Evolutionary conservation across 2,329 filamentous ascomycete species (phyloP), one percentile per base, ranked within the genome.

Genomic region (Fusarium continuum): DNA sequence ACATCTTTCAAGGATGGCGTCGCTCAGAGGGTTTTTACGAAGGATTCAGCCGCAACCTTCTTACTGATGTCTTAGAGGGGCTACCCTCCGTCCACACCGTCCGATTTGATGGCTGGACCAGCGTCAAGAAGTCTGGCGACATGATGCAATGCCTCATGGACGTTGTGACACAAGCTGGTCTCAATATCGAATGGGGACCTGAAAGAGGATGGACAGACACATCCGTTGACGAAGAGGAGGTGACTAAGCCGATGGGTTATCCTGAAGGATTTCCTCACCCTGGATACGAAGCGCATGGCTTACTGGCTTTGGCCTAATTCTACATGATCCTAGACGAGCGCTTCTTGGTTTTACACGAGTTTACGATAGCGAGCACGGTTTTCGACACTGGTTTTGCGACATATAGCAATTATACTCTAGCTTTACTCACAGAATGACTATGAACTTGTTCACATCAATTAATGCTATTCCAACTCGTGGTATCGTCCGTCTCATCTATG

Each of bases 21-120:
- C 82, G 83, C 22, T 81, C 82, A 2, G 83, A 88, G 22, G 85
- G 88, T 2, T 92, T 90, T 63, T 93, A 91, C 70, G 90, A 91
- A 57, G 75, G 74, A 6, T 93, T 92, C 70, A 88, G 84, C 22
- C 77, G 82, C 10, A 76, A 78, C 2, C 75, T 93, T 23, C 72
- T 93, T 7, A 74, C 77, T 5, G 79, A 78, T 8, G 80, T 92
- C 4, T 70, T 92, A 3, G 76, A 79, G 2, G 80, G 81, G 50
- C 75, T 90, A 54, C 85, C 88, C 0, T 81, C 78, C 31, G 73
- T 91, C 3, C 71, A 81, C 8, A 77, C 79, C 2, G 79, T 93
- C 17, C 84, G 91, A 68, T 90, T 93, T 60, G 91, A 93, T 74
- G 90, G 84, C 0, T 91, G 83, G 72, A 77, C 83, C 0, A 84